Evolutionary conservation across 2,329 filamentous ascomycete genomes (phyloP).

Genomic region (Fusarium luffae): DNA sequence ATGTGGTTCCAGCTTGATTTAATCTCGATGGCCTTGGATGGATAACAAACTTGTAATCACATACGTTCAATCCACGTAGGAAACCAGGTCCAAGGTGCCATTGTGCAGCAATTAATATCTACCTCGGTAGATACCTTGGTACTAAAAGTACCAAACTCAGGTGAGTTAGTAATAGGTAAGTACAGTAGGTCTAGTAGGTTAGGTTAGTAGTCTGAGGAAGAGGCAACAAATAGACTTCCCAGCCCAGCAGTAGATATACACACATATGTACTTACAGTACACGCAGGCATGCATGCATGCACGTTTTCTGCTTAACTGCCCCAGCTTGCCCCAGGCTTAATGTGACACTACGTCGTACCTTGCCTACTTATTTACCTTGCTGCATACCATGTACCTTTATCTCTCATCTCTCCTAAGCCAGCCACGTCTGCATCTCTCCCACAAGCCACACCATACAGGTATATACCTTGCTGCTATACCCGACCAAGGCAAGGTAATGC

Average conservation of each 20-base stretch:
- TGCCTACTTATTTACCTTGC: conserved; percentile 5
- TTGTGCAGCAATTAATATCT: background rate
- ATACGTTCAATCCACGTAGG: conserved; percentile 5
- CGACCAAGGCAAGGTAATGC: conserved; percentile 13
- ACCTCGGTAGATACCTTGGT: background rate
- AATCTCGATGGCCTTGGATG: conserved; percentile 23
- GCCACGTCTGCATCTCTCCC: conserved; percentile 30
- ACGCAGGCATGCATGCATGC: background rate
- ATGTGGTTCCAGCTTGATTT: background rate
- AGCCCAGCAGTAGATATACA: conserved; percentile 15
- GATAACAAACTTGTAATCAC: background rate
- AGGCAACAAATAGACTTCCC: conserved; percentile 3
- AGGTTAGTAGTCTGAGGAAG: background rate
- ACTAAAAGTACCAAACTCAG: background rate
- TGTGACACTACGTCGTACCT: conserved; percentile 30
- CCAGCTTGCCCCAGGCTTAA: conserved; percentile 22
- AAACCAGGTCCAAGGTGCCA: background rate
- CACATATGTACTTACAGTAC: background rate
- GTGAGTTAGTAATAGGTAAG: background rate
- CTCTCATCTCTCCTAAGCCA: conserved; percentile 32
- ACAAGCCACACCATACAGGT: conserved; percentile 30
- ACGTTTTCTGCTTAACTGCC: conserved; percentile 16
- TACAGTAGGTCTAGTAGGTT: background rate
- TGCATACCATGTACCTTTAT: conserved; percentile 17
- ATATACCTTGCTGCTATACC: conserved; percentile 22